Base-by-base conservation (phyloP, 768 basidiomycete species). In the Chalciporus piperatus region DNA sequence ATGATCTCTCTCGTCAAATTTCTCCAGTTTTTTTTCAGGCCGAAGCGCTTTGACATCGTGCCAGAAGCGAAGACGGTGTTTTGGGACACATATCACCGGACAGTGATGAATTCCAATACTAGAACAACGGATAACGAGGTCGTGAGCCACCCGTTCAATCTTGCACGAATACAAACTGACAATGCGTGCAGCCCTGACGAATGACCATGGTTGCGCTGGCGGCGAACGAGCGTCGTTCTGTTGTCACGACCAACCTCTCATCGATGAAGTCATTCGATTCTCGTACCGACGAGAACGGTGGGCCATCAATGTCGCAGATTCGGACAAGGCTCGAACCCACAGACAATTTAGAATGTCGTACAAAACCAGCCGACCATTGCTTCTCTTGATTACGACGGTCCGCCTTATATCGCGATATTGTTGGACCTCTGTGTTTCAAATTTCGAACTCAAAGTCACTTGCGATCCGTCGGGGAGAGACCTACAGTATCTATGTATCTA, bases 61-160 rank as follows among this genome's bases (percentile, higher is more conserved):
- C 30, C 13, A 1, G 16, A 3, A 11, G 53, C 49, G 8, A 25
- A 32, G n/a, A 11, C 8, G 12, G 14, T 14, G 13, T 57, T 50
- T 32, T 0, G 39, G 45, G 14, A 54, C 30, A 48, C 56, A 1
- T 45, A 11, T 57, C 2, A 56, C 14, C 52, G 57, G 57, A n/a
- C 50, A 3, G 16, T 45, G 0, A 58, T 58, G 57, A 25, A 44
- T 2, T 0, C 32, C 13, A 12, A 46, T 17, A 46, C 50, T 22
- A 14, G 13, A 6, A 37, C 33, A 0, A 9, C 0, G n/a, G 33
- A 14, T 22, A 9, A 27, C 27, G 27, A 27, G 27, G 27, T 27
- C 27, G 30, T 37, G 22, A 19, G 45, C n/a, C 10, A 22, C 7
- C 10, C 20, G 11, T 6, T 14, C 25, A 38, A 10, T 11, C 4